phyloP scores from a whole-genome alignment of 768 basidiomycete genomes.

The Dacryopinax spathularia region DNA sequence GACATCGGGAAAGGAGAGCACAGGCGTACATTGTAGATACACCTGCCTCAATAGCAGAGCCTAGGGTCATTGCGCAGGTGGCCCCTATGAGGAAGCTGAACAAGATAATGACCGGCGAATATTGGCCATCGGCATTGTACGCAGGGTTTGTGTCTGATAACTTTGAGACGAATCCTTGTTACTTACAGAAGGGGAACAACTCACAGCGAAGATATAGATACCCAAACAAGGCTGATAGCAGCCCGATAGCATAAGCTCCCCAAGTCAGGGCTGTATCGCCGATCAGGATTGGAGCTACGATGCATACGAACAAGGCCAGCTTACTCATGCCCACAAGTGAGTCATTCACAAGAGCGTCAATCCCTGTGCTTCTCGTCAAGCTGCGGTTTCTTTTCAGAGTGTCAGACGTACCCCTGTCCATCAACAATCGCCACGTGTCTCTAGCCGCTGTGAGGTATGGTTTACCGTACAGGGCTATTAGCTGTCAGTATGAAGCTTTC shows the following conservation, averaged over 20 bases:
- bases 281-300: not conserved
- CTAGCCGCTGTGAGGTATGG: constrained; percentile 66
- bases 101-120: constrained; percentile 60
- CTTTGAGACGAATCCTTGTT: not conserved
- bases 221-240: constrained; percentile 57
- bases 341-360: constrained; percentile 73
- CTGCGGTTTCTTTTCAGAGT: too few species aligned
- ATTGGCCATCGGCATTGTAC: constrained; percentile 60
- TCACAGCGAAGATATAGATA: constrained; percentile 62
- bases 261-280: constrained; percentile 44
- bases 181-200: constrained; percentile 16
- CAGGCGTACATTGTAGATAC: constrained; percentile 64
- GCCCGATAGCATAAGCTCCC: constrained; percentile 67
- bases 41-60: constrained; percentile 67
- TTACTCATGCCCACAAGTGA: constrained; percentile 64
- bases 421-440: constrained; percentile 67
- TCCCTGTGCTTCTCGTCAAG: constrained; percentile 27
- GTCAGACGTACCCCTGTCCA: constrained; percentile 48
- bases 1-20: not conserved
- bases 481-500: constrained; percentile 7
- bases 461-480: constrained; percentile 65
- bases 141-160: constrained; percentile 51
- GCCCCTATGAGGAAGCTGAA: constrained; percentile 73
- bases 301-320: constrained; percentile 19
- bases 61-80: constrained; percentile 53